A percentile compares a stretch with the other conserved stretches of the same genome.
Evolutionary conservation across 306 rosid genomes (phyloP).

Genomic region (Cajanus cajan): DNA sequence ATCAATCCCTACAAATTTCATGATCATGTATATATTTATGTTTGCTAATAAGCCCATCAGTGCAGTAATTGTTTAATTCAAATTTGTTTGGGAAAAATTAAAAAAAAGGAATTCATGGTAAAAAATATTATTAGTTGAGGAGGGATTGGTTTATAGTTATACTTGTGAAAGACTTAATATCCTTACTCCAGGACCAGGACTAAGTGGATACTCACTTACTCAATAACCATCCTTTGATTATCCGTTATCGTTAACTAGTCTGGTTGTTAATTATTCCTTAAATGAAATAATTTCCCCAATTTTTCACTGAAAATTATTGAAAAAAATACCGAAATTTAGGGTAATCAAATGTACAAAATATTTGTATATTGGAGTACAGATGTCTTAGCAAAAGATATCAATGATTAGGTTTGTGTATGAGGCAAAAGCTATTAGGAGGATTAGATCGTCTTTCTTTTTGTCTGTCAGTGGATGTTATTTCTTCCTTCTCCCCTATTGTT

Average conservation of each 20-base stretch:
- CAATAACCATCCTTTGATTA: not conserved
- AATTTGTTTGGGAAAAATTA: not conserved
- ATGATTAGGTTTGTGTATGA: not conserved
- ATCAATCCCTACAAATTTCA: not conserved
- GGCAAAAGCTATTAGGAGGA: not conserved
- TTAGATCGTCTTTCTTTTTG: not conserved
- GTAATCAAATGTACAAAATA: not conserved
- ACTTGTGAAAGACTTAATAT: not conserved
- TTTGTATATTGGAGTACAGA: constrained; percentile 3
- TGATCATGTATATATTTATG: constrained; percentile 1
- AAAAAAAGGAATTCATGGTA: not conserved
- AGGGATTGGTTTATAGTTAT: not conserved
- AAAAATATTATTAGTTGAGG: not conserved
- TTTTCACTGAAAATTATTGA: not conserved
- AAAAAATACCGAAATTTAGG: not conserved
- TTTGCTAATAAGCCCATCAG: not conserved
- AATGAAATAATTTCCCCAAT: not conserved
- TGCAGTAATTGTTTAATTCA: not conserved
- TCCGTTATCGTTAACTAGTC: not conserved
- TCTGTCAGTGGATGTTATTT: constrained; percentile 1
- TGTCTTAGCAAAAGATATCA: constrained; percentile 5
- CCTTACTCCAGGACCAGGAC: not conserved
- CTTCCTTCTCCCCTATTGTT: constrained; percentile 5
- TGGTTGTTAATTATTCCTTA: not conserved
- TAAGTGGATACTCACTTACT: not conserved